phyloP scores from a whole-genome alignment of 805 yeast genomes.

The Soucietia sequanensis region DNA sequence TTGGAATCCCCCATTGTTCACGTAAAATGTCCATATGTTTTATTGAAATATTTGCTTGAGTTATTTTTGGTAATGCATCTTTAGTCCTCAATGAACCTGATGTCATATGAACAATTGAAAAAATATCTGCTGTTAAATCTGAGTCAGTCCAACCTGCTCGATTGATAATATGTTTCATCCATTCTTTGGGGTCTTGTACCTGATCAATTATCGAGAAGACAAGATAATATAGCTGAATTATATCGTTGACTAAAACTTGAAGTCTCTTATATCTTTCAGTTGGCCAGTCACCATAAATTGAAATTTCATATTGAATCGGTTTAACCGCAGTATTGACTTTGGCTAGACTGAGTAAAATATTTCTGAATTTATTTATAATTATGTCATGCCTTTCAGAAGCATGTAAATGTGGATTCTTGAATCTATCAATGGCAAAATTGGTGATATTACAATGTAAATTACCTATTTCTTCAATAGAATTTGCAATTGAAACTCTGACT shows the following conservation, averaged over 20 bases:
- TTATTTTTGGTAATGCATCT: conserved; percentile 28
- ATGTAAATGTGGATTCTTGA: conserved; percentile 17
- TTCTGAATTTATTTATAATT: conserved; percentile 17
- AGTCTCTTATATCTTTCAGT: conserved; percentile 20
- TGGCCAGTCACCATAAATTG: conserved; percentile 33
- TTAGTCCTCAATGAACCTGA: conserved; percentile 24
- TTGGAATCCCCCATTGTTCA: conserved; percentile 26
- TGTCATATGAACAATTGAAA: conserved; percentile 29
- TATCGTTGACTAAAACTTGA: conserved; percentile 20
- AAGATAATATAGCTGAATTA: conserved; percentile 24
- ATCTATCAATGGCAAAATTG: conserved; percentile 22
- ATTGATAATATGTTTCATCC: conserved; percentile 24
- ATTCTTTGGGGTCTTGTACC: conserved; percentile 23
- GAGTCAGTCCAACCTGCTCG: conserved; percentile 31
- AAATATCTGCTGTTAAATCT: conserved; percentile 26
- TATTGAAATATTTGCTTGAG: conserved; percentile 27
- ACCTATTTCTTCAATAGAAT: conserved; percentile 22
- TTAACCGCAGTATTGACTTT: conserved; percentile 19
- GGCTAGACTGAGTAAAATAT: conserved; percentile 18
- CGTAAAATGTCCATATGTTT: conserved; percentile 27
- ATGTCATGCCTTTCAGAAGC: conserved; percentile 19
- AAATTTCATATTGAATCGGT: conserved; percentile 27
- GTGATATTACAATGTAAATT: conserved; percentile 28
- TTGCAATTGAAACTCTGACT: conserved; percentile 21
- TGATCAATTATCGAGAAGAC: conserved; percentile 21